A percentile compares a stretch with the other conserved stretches of the same genome.
Evolutionary conservation across 148 eudicot genomes (phyloP).

Genomic region (Spergularia bocconei): DNA sequence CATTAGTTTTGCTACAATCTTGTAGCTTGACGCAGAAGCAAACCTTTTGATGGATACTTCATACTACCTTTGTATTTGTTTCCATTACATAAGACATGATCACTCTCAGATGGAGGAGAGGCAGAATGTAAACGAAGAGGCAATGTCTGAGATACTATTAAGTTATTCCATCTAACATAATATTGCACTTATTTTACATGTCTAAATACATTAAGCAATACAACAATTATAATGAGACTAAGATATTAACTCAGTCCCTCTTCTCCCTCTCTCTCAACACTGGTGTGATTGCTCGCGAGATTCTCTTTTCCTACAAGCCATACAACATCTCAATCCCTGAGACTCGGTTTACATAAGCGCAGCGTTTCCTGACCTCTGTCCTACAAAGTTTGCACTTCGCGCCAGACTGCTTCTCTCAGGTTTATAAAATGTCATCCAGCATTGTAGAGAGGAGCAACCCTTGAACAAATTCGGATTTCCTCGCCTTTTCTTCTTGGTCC

Average conservation of each 20-base stretch:
- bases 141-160: not conserved
- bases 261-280: constrained; percentile 3
- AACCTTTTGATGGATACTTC: too few relatives aligned
- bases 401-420: not conserved
- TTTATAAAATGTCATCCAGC: constrained; percentile 50
- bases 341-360: not conserved
- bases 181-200: constrained; percentile 16
- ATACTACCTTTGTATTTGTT: too few relatives aligned
- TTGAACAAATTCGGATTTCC: constrained; percentile 64
- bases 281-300: not conserved
- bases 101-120: too few relatives aligned
- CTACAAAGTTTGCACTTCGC: not conserved
- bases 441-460: constrained; percentile 69
- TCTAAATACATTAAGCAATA: constrained; percentile 21
- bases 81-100: too few relatives aligned
- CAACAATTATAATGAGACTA: constrained; percentile 10
- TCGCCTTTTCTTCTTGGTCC: constrained; percentile 77
- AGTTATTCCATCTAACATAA: constrained; percentile 9
- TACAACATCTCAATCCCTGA: not conserved
- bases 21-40: too few relatives aligned
- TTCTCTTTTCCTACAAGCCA: not conserved
- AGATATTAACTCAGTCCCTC: not conserved
- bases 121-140: not conserved
- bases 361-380: not conserved
- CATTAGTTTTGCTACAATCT: too few relatives aligned